A percentile compares a stretch with the other conserved stretches of the same genome.
Conservation (phyloP, 345 rosid genomes). For the Isatis tinctoria region DNA sequence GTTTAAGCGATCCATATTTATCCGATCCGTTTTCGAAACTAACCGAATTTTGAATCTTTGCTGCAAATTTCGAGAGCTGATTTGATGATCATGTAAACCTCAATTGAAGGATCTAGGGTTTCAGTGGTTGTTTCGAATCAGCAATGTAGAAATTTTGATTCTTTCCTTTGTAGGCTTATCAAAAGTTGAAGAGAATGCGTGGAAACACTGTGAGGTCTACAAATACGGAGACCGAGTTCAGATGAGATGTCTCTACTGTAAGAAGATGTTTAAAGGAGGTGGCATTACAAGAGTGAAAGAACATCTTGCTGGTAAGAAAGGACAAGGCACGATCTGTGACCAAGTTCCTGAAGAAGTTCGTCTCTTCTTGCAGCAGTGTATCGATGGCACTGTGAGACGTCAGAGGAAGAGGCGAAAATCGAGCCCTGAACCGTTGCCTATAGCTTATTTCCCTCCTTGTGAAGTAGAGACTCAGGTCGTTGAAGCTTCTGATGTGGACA, state of each 20-base stretch:
- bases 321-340: slow-evolving; percentile 73
- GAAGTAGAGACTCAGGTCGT: slow-evolving; percentile 32
- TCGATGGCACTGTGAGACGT: slow-evolving; percentile 63
- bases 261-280: slow-evolving; percentile 84
- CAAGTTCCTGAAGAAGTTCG: slow-evolving; percentile 67
- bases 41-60: neutral
- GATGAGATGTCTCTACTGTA: slow-evolving; percentile 73
- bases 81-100: neutral
- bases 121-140: neutral
- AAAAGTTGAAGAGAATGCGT: slow-evolving; percentile 33
- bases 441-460: slow-evolving; percentile 38
- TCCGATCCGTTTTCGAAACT: neutral
- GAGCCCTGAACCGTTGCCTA: slow-evolving; percentile 40
- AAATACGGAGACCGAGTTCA: slow-evolving; percentile 71
- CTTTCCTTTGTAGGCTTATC: neutral
- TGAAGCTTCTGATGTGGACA: slow-evolving; percentile 38
- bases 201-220: slow-evolving; percentile 86
- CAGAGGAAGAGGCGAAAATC: slow-evolving; percentile 69
- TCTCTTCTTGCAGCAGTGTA: slow-evolving; percentile 52
- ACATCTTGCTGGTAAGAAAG: slow-evolving; percentile 87
- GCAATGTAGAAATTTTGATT: neutral
- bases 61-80: neutral
- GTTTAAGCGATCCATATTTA: neutral
- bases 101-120: slow-evolving; percentile 9
- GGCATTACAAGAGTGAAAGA: slow-evolving; percentile 96